Percentiles rank a stretch among this genome's conserved stretches.
Evolutionary conservation across 2,329 filamentous ascomycete genomes (phyloP).

Genomic region (Cordyceps sp.): DNA sequence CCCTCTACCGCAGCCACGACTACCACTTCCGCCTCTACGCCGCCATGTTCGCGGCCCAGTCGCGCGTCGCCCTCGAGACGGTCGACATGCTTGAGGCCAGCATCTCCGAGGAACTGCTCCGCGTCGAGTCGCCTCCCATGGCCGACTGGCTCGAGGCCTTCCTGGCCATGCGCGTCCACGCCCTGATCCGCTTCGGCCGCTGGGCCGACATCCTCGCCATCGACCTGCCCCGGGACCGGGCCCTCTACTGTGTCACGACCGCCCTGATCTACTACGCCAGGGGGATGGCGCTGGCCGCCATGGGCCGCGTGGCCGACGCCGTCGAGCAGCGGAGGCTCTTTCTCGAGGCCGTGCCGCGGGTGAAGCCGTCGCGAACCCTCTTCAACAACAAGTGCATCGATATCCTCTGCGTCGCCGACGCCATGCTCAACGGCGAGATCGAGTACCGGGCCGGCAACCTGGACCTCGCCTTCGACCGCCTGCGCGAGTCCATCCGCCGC

Average conservation of each 20-base stretch:
- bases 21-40: conserved; percentile 63
- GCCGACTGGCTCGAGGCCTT: conserved; percentile 66
- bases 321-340: conserved; percentile 34
- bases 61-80: conserved; percentile 42
- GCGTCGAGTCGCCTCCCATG: conserved; percentile 53
- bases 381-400: conserved; percentile 27
- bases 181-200: conserved; percentile 53
- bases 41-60: conserved; percentile 61
- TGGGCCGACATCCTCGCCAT: conserved; percentile 51
- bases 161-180: conserved; percentile 49
- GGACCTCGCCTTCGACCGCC: conserved; percentile 38
- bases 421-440: conserved; percentile 59
- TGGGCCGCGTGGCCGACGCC: conserved; percentile 36
- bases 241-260: conserved; percentile 52
- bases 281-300: conserved; percentile 48
- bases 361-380: conserved; percentile 39
- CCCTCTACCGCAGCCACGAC: conserved; percentile 58
- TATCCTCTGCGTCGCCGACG: conserved; percentile 43
- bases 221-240: conserved; percentile 35
- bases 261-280: conserved; percentile 54
- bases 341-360: conserved; percentile 25
- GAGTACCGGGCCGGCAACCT: conserved; percentile 48
- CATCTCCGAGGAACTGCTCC: conserved; percentile 46
- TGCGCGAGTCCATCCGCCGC: conserved; percentile 38
- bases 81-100: conserved; percentile 40